Percentiles rank a stretch among this genome's conserved stretches.
phyloP scores from a whole-genome alignment of 2,329 filamentous ascomycete species.

The Raffaelea deltoideospora region DNA sequence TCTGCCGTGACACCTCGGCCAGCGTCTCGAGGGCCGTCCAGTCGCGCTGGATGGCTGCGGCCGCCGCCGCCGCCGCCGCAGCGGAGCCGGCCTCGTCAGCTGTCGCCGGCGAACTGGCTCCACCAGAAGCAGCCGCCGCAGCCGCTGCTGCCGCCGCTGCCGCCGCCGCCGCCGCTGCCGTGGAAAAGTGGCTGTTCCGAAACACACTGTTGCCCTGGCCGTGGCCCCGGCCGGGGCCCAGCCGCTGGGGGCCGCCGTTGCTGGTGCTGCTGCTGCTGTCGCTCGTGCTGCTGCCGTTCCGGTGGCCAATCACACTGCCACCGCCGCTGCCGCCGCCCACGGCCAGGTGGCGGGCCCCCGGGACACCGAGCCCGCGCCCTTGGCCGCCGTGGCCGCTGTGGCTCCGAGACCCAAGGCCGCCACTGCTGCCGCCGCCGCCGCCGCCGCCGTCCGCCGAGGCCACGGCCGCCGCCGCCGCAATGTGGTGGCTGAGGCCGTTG shows the following conservation, averaged over 20 bases:
- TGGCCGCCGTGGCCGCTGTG: conserved; percentile 18
- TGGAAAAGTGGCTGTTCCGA: not conserved
- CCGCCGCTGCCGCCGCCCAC: not conserved
- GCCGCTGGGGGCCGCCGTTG: not conserved
- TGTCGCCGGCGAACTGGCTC: conserved; percentile 2
- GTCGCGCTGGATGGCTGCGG: conserved; percentile 29
- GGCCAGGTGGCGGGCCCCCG: not conserved
- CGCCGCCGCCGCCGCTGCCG: conserved; percentile 1
- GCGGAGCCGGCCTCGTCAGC: conserved; percentile 1
- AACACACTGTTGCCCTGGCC: not conserved
- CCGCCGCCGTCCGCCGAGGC: conserved; percentile 11
- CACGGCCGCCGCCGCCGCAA: conserved; percentile 10
- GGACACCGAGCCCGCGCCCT: too few species aligned
- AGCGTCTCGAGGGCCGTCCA: conserved; percentile 77
- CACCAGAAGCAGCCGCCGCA: not conserved
- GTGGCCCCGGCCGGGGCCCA: not conserved
- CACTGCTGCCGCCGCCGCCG: conserved; percentile 2
- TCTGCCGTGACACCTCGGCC: conserved; percentile 73
- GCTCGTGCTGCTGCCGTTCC: not conserved
- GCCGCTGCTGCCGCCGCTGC: conserved; percentile 7
- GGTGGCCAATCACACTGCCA: conserved; percentile 1
- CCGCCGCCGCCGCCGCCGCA: conserved; percentile 13
- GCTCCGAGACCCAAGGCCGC: not conserved
- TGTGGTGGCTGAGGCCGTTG: conserved; percentile 42
- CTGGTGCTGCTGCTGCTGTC: not conserved